Base-by-base conservation (phyloP, 257 asterid species). In the Lycium ferocissimum region DNA sequence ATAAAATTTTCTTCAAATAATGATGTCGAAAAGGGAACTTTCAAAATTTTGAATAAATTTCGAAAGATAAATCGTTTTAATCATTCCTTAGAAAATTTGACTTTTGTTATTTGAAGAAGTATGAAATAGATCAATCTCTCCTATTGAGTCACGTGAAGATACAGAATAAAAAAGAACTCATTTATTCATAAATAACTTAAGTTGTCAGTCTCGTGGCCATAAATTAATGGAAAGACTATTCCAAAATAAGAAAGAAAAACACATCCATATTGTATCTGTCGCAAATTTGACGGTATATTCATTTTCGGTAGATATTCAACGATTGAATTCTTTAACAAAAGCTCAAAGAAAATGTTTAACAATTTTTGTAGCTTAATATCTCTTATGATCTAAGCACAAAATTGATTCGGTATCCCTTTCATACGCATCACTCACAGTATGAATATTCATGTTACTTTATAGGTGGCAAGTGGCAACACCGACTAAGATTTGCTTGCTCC, bases 391-490 rank as follows among this genome's bases (percentile, higher is more conserved):
- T n/a, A 72, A 20, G 18, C 54, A 47, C 59, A 73, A 9, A 26
- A 18, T 71, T 71, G 9, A 15, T 1, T 5, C 4, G 4, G 17
- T 72, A 35, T 0, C 57, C 13, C 7, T 75, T 47, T 49, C 81
- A 47, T 75, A 75, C 49, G 12, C 45, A 75, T 49, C 81, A 49
- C 20, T 8, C 1, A 75, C 9, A 49, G 11, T 45, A 75, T 49
- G 20, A 75, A 75, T 75, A 14, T 20, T 20, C 40, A n/a, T 75
- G 81, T 75, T 75, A 6, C 62, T 22, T 49, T 75, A 75, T 49
- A 75, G 81, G 62, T 49, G 61, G 45, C 45, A 75, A 51, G 62
- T 49, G 61, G 45, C 45, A 75, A 51, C 43, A 13, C 43, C 22
- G 0, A 75, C 62, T 11, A 20, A 26, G 4, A 47, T 47, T 73